phyloP scores from a whole-genome alignment of 1,139 yeast species.

The Candida dubliniensis region DNA sequence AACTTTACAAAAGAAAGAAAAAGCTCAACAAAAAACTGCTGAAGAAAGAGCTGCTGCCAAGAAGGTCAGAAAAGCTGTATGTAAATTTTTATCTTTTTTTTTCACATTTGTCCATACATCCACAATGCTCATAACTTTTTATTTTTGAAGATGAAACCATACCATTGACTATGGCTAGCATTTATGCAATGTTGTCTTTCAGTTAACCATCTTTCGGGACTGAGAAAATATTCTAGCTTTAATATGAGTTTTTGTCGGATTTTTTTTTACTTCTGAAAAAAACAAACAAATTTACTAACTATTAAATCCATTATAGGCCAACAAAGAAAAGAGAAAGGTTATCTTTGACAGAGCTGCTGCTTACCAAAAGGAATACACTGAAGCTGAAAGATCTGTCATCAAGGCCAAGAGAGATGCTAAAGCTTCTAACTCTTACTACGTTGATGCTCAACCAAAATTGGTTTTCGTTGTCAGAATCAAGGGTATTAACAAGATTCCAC shows the following conservation, averaged over 20 bases:
- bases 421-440: conserved; percentile 95
- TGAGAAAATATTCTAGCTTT: conserved; percentile 46
- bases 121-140: conserved; percentile 4
- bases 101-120: neutral
- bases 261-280: no score
- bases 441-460: conserved; percentile 95
- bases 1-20: conserved; percentile 92
- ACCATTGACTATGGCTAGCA: conserved; percentile 74
- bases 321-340: conserved; percentile 91
- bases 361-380: conserved; percentile 95
- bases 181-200: conserved; percentile 83
- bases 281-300: conserved; percentile 39
- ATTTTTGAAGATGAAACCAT: conserved; percentile 63
- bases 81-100: conserved; percentile 34
- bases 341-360: conserved; percentile 97
- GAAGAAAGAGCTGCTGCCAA: conserved; percentile 87
- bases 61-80: conserved; percentile 85
- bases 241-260: no score
- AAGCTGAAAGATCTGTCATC: conserved; percentile 90
- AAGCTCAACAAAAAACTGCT: conserved; percentile 84
- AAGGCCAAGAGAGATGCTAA: conserved; percentile 95
- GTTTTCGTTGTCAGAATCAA: conserved; percentile 98
- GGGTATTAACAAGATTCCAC: conserved; percentile 99
- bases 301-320: conserved; percentile 49
- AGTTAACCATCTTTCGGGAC: conserved; percentile 99